Conservation (phyloP, 495 filamentous ascomycete genomes). For the Polyplosphaeria fusca region DNA sequence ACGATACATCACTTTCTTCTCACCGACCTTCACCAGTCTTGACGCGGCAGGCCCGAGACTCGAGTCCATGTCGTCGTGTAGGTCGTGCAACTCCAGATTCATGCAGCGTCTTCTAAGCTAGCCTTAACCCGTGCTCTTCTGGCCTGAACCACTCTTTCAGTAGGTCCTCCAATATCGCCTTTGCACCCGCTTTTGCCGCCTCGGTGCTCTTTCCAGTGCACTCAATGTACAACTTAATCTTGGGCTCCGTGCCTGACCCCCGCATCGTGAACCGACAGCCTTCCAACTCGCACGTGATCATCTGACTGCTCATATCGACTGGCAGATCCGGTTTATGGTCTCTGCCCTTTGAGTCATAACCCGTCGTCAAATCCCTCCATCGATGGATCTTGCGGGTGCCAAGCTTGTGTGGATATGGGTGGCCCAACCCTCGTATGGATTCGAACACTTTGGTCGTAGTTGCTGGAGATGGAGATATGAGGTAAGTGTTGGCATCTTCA, state of each 20-base stretch:
- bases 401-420: conserved; percentile 45
- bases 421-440: conserved; percentile 51
- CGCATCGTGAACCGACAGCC: conserved; percentile 64
- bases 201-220: conserved; percentile 34
- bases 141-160: conserved; percentile 57
- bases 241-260: conserved; percentile 68
- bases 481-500: conserved; percentile 65
- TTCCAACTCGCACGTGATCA: conserved; percentile 69
- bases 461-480: conserved; percentile 57
- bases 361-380: conserved; percentile 68
- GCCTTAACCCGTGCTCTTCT: conserved; percentile 29
- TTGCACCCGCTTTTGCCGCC: conserved; percentile 52
- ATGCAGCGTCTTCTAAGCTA: conserved; percentile 17
- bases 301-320: conserved; percentile 58
- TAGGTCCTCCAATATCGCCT: conserved; percentile 52
- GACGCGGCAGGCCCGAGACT: too few species aligned
- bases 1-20: too few species aligned
- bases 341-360: conserved; percentile 57
- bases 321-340: conserved; percentile 58
- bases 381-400: conserved; percentile 53
- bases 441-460: conserved; percentile 55
- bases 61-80: not conserved
- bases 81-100: conserved; percentile 6
- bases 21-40: too few species aligned
- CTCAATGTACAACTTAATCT: conserved; percentile 48